Conservation (phyloP, 2,329 filamentous ascomycete genomes). For the Exophiala lecanii-corni region DNA sequence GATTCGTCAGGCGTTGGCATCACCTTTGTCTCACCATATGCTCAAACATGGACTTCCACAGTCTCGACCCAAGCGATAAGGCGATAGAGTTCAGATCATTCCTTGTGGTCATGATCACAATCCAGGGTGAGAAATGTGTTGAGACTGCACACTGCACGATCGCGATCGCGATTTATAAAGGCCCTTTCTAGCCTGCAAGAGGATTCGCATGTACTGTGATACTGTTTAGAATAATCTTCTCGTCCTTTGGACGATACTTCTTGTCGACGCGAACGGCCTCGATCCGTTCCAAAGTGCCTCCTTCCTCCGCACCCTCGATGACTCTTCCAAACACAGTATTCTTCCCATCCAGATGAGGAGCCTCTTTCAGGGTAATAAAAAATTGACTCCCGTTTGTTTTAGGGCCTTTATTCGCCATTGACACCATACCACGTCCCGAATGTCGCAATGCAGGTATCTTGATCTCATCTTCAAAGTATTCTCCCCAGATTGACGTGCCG, state of each 20-base stretch:
- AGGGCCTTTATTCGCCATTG: conserved; percentile 56
- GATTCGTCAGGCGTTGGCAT: too few relatives aligned
- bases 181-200: conserved; percentile 56
- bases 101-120: too few relatives aligned
- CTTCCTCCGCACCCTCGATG: conserved; percentile 44
- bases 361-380: conserved; percentile 58
- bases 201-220: conserved; percentile 63
- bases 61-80: too few relatives aligned
- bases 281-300: conserved; percentile 52
- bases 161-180: too few relatives aligned
- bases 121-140: too few relatives aligned
- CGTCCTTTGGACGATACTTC: conserved; percentile 52
- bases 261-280: conserved; percentile 57
- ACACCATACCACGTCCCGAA: conserved; percentile 53
- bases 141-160: too few relatives aligned
- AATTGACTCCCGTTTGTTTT: conserved; percentile 59
- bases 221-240: conserved; percentile 50
- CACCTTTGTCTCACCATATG: too few relatives aligned
- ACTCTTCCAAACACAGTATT: conserved; percentile 64
- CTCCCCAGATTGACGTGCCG: conserved; percentile 53
- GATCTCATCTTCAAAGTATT: conserved; percentile 59
- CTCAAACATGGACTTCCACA: too few relatives aligned
- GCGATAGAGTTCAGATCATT: too few relatives aligned
- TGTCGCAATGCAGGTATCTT: conserved; percentile 52
- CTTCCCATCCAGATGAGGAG: conserved; percentile 61